phyloP scores from a whole-genome alignment of 768 basidiomycete genomes.

The Lentinula sp. region DNA sequence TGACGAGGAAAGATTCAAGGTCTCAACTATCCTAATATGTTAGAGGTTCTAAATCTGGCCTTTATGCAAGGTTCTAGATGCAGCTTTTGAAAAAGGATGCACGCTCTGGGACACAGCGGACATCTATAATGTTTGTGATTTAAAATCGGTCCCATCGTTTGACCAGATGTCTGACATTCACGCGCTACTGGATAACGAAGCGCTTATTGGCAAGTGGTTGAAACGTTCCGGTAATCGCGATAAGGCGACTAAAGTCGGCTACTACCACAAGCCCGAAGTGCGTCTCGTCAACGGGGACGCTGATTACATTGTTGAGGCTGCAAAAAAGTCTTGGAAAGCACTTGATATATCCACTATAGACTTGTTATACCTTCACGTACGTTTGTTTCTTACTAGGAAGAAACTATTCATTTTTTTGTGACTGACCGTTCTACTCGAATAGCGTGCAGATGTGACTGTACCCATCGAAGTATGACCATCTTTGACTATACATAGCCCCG shows the following conservation, averaged over 20 bases:
- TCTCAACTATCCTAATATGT: no score
- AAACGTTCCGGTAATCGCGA: constrained; percentile 30
- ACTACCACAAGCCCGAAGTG: constrained; percentile 4
- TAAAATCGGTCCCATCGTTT: no score
- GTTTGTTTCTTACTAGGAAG: not conserved
- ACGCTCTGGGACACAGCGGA: constrained; percentile 39
- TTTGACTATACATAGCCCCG: not conserved
- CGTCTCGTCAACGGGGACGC: constrained; percentile 20
- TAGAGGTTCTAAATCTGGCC: not conserved
- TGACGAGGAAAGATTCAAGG: constrained; percentile 49
- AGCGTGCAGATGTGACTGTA: constrained; percentile 11
- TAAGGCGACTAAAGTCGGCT: constrained; percentile 41
- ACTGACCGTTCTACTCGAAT: no score
- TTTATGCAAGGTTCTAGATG: constrained; percentile 29
- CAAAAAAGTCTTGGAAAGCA: constrained; percentile 32
- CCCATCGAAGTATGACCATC: constrained; percentile 39
- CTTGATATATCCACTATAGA: constrained; percentile 39
- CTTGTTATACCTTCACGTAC: constrained; percentile 42
- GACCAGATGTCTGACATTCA: no score
- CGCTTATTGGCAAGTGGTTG: constrained; percentile 39
- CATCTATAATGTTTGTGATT: constrained; percentile 19
- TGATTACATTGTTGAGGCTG: constrained; percentile 30
- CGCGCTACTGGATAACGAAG: constrained; percentile 22
- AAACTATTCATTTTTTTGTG: not conserved
- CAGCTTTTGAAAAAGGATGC: constrained; percentile 28